Base-by-base conservation (phyloP, 208 protist species). In the Acanthamoeba castellanii region DNA sequence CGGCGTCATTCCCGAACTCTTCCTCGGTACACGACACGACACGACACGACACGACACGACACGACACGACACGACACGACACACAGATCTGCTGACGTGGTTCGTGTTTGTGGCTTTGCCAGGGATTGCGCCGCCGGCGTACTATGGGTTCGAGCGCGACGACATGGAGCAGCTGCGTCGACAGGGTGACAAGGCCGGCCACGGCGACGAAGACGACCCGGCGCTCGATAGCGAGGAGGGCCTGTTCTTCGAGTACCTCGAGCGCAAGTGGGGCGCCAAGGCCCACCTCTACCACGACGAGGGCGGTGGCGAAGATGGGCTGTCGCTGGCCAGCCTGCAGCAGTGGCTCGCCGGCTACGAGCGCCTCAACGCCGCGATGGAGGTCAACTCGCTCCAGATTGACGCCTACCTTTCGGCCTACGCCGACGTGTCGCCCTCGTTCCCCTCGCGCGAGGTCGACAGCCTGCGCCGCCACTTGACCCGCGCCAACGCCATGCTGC, bases 1-100 rank as follows among this genome's bases (percentile, higher is more conserved):
- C 16, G 97, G 95, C n/a, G 95, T 99, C 9, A 98, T 99, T 8
- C 98, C 98, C 2, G 98, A 99, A 82, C 70, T 99, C 9, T 96
- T 96, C 34, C 42, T 89, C 27, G 52, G 55, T 64, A n/a, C n/a
- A n/a, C n/a, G n/a, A n/a, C n/a, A n/a, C n/a, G n/a, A n/a, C n/a
- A n/a, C n/a, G n/a, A n/a, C n/a, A n/a, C n/a, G n/a, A n/a, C n/a
- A n/a, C n/a, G n/a, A n/a, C n/a, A n/a, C n/a, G n/a, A n/a, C n/a
- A n/a, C n/a, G n/a, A n/a, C n/a, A n/a, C n/a, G n/a, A n/a, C n/a
- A n/a, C n/a, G n/a, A n/a, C n/a, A n/a, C n/a, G n/a, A n/a, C n/a
- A n/a, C n/a, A n/a, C n/a, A n/a, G n/a, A n/a, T n/a, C n/a, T n/a
- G n/a, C n/a, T n/a, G n/a, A n/a, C n/a, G n/a, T n/a, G n/a, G n/a